Base-by-base conservation (phyloP, 2,329 filamentous ascomycete species). In the Meredithiella fracta region DNA sequence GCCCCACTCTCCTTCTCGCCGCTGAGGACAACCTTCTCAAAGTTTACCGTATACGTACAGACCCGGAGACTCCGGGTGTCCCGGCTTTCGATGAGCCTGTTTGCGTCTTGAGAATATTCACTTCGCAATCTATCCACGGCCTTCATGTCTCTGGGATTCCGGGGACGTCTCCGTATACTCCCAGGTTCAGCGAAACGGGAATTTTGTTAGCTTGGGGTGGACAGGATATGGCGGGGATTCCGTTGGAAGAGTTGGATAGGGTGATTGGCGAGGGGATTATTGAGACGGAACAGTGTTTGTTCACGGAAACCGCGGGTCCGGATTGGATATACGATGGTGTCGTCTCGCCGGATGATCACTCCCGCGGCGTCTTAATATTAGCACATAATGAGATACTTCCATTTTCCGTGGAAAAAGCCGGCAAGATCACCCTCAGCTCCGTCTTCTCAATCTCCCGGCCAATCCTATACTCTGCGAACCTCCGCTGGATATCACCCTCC, bases 401-500 rank as follows among this genome's bases (percentile, higher is more conserved):
- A 29, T 66, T 85, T 20, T 44, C 4, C 62, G 68, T n/a, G 58
- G 64, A 25, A 58, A 63, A 5, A 62, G 64, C 20, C 60, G 56
- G 29, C 23, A 14, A 20, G 42, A 65, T 74, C 14, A 59, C 70
- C 1, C 69, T 82, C 14, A 73, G 74, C 3, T 69, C 72, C 1
- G 64, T 80, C 1, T 71, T 75, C 11, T 79, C 81, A 4, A 82
- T 82, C 15, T 85, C 90, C 6, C 78, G 86, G 47, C 91, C 89
- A 1, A 89, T 94, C 55, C 74, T 98, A 6, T 98, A 94, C 67
- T 86, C 88, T 15, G 91, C 89, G 3, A 79, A 86, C 63, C 67
- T 94, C 17, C 69, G 74, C 40, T 86, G 83, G 75, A 68, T 81
- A 6, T 73, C 75, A 5, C 55, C 67, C 4, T 71, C 73, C 47